A percentile compares a stretch with the other conserved stretches of the same genome.
Evolutionary conservation across 1,284 basidiomycete species (phyloP).

Genomic region (Lentinula novae-zelandiae): DNA sequence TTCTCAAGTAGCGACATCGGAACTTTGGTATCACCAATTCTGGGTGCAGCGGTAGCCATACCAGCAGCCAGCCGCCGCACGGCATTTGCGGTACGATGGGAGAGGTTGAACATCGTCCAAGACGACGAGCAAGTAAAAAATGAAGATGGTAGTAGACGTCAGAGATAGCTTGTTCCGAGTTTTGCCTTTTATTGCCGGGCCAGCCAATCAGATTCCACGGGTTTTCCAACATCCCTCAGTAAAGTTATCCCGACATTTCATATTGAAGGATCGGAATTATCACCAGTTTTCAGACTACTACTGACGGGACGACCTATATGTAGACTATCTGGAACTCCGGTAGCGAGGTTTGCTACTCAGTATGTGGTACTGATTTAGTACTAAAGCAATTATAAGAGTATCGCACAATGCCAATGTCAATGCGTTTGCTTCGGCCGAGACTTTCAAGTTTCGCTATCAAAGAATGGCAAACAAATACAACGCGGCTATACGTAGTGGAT

Average conservation of each 20-base stretch:
- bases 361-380: too few relatives aligned
- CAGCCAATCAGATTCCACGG: neutral
- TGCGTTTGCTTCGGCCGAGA: too few relatives aligned
- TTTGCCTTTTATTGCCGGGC: conserved; percentile 16
- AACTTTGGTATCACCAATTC: conserved; percentile 91
- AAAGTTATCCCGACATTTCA: neutral
- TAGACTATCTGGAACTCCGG: too few relatives aligned
- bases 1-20: conserved; percentile 89
- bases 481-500: too few relatives aligned
- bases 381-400: too few relatives aligned
- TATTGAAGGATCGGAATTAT: neutral
- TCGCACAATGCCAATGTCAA: too few relatives aligned
- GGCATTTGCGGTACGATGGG: conserved; percentile 56
- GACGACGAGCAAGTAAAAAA: conserved; percentile 18
- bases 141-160: conserved; percentile 22
- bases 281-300: neutral
- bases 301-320: too few relatives aligned
- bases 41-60: conserved; percentile 75
- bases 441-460: too few relatives aligned
- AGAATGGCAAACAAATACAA: too few relatives aligned
- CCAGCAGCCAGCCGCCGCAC: conserved; percentile 61
- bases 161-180: conserved; percentile 10
- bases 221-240: neutral
- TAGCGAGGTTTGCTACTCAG: too few relatives aligned
- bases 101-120: conserved; percentile 65